A percentile compares a stretch with the other conserved stretches of the same genome.
phyloP scores from a whole-genome alignment of 2,329 filamentous ascomycete species.

The Alternaria incomplexa region DNA sequence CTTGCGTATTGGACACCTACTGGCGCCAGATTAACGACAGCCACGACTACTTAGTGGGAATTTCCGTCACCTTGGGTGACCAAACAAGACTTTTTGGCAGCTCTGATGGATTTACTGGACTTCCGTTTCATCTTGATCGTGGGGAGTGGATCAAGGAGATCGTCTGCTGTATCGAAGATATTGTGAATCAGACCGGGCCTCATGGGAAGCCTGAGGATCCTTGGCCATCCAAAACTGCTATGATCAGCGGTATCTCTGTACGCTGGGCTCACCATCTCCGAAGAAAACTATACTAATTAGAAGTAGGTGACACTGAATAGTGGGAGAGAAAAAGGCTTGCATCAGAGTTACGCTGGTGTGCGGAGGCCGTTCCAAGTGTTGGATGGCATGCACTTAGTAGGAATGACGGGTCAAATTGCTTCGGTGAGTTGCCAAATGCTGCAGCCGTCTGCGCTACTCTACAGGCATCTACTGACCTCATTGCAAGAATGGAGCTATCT shows the following conservation, averaged over 20 bases:
- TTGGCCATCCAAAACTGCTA: not conserved
- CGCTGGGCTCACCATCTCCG: not conserved
- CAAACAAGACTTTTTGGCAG: slow-evolving; percentile 16
- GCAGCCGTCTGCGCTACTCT: not conserved
- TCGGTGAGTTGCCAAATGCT: slow-evolving; percentile 1
- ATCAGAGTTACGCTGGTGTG: not conserved
- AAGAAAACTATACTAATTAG: not conserved
- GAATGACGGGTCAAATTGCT: slow-evolving; percentile 11
- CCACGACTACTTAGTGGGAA: slow-evolving; percentile 10
- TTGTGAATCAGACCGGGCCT: not conserved
- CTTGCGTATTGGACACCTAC: slow-evolving; percentile 22
- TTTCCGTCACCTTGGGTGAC: slow-evolving; percentile 12
- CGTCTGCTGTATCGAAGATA: not conserved
- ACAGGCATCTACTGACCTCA: not conserved
- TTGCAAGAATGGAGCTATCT: slow-evolving; percentile 13
- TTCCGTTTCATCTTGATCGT: slow-evolving; percentile 6
- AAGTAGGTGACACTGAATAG: slow-evolving; percentile 1
- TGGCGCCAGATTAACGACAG: slow-evolving; percentile 5
- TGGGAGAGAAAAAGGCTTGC: not conserved
- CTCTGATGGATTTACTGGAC: not conserved
- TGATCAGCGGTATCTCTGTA: slow-evolving; percentile 1
- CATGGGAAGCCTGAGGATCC: not conserved
- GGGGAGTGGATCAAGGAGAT: slow-evolving; percentile 19
- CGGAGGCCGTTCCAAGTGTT: slow-evolving; percentile 2
- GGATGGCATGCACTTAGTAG: slow-evolving; percentile 13